Conservation (phyloP, 1,284 basidiomycete genomes). For the Rhodotorula sp. region DNA sequence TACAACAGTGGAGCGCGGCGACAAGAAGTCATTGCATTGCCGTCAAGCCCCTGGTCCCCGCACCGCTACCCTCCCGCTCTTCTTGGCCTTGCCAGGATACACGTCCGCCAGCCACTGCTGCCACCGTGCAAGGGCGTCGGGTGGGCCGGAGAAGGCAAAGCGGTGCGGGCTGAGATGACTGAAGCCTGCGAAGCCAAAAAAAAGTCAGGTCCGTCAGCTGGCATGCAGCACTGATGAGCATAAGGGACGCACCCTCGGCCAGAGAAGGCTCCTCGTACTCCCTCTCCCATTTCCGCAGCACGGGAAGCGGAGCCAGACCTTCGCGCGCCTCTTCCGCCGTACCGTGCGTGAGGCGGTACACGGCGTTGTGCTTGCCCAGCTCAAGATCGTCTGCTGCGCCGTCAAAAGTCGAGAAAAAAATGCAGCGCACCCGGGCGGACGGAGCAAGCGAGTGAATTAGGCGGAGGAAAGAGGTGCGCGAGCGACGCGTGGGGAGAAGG, state of each 20-base stretch:
- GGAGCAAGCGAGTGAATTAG: neutral
- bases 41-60: neutral
- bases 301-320: neutral
- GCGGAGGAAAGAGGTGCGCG: neutral
- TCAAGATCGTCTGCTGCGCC: neutral
- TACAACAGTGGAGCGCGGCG: too few species aligned
- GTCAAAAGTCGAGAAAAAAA: neutral
- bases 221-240: too few species aligned
- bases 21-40: too few species aligned
- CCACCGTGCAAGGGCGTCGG: neutral
- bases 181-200: conserved; percentile 14
- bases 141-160: neutral
- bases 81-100: conserved; percentile 11
- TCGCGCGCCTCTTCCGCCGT: neutral
- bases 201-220: neutral
- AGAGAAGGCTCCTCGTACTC: conserved; percentile 1
- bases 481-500: neutral
- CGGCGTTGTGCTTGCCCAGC: conserved; percentile 9
- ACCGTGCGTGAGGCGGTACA: neutral
- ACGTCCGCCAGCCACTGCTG: conserved; percentile 7
- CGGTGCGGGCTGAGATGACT: neutral
- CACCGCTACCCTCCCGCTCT: conserved; percentile 6
- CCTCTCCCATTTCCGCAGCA: neutral
- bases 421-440: too few species aligned
- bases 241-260: conserved; percentile 4